These are phyloP conservation scores for Salix suchowensis DNA, from an alignment of 345 rosid species.

Conservation along the genomic window DNA sequence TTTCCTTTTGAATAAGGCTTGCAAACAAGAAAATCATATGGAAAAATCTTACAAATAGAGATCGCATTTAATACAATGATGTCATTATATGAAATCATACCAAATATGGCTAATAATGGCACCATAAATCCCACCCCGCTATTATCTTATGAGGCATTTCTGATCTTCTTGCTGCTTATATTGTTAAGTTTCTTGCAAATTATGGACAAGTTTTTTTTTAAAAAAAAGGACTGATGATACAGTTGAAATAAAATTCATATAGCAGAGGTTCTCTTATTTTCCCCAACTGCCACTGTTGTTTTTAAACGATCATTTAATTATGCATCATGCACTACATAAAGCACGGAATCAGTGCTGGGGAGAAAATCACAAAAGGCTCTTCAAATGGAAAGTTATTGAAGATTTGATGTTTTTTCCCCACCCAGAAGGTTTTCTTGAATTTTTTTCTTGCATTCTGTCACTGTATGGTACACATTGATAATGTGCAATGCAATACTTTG, in stretches of 20 bases:
- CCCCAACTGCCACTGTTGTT: neutral
- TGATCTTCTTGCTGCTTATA: neutral
- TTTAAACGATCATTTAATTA: neutral
- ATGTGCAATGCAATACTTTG: slow-evolving; percentile 28
- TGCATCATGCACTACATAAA: neutral
- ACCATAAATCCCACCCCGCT: neutral
- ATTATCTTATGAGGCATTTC: neutral
- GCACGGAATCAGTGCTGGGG: neutral
- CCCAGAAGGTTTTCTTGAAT: neutral
- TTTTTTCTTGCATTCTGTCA: neutral
- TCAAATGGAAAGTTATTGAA: neutral
- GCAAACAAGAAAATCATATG: too few species aligned
- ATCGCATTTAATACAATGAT: too few species aligned
- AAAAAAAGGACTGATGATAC: neutral
- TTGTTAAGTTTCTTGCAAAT: neutral
- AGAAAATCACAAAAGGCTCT: neutral
- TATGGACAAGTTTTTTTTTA: neutral
- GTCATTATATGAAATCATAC: too few species aligned
- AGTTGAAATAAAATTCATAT: neutral
- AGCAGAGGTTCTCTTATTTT: neutral
- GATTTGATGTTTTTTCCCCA: slow-evolving; percentile 5
- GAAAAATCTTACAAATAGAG: too few species aligned
- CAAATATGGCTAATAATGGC: too few species aligned
- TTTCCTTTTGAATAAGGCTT: too few species aligned
- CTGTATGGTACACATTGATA: slow-evolving; percentile 11